Base-by-base conservation (phyloP, 2,329 filamentous ascomycete genomes). In the Lachnellula suecica region DNA sequence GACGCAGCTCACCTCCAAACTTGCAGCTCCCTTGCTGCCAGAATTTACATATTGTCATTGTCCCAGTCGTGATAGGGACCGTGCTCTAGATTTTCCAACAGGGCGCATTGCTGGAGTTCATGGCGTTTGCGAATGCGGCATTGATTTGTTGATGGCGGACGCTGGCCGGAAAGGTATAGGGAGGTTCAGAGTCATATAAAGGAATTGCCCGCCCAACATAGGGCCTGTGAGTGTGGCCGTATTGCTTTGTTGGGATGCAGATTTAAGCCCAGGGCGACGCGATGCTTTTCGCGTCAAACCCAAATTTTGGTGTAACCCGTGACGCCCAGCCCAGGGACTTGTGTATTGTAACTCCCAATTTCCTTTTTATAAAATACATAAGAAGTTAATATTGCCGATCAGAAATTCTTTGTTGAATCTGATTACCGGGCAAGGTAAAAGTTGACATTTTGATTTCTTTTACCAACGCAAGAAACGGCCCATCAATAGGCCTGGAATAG, bases 11-110 rank as follows among this genome's bases (percentile, higher is more conserved):
- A 68, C 66, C 57, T 59, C 65, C 66, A 52, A 57, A 83, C 63
- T 73, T 81, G 74, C 87, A 91, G 57, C 75, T 76, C 40, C 85
- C 85, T 66, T 84, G 77, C 66, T 79, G 78, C 64, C 77, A 90
- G 68, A 81, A 89, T 58, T 70, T 78, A 74, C 87, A 90, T 23
- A 58, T 40, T 35, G 20, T 25, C 44, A 38, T n/a, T 15, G 31
- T 35, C 31, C 13, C 31, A 35, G 31, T 35, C 31, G 31, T 35
- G 15, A n/a, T 7, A 17, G 23, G 43, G 42, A 37, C 48, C 43
- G 22, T 43, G 49, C 31, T 38, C 46, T 47, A 45, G 24, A 8
- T 35, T 41, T 22, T 47, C 24, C 27, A 22, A 17, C 40, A 15
- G 46, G 27, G 48, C 52, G 52, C 52, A 51, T 55, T 34, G 44